These are phyloP conservation scores for Vitis hybrid DNA, from an alignment of 177 flowering plant genomes.

Conservation along the genomic window DNA sequence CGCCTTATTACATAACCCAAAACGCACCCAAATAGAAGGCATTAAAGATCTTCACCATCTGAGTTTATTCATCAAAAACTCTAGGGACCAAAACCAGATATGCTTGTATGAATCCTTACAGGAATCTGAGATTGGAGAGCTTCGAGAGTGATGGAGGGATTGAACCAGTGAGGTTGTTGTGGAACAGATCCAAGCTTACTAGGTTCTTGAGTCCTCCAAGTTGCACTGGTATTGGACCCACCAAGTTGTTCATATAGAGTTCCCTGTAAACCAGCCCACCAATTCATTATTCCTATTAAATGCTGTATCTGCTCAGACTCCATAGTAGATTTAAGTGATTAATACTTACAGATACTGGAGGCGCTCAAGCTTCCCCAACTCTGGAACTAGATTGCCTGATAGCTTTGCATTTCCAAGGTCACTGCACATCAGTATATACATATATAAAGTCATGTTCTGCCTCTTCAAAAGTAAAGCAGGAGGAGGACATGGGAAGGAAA, in stretches of 20 bases:
- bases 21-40: background rate
- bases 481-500: background rate
- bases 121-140: conserved; percentile 59
- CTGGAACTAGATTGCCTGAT: conserved; percentile 67
- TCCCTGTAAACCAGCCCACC: conserved; percentile 44
- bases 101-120: conserved; percentile 40
- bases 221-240: conserved; percentile 63
- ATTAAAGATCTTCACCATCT: too few relatives aligned
- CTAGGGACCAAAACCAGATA: background rate
- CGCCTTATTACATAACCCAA: too few relatives aligned
- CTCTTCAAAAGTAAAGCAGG: background rate
- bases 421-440: conserved; percentile 28
- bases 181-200: conserved; percentile 69
- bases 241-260: conserved; percentile 67
- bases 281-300: background rate
- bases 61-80: too few relatives aligned
- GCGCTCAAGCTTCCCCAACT: conserved; percentile 64
- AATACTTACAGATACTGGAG: conserved; percentile 74
- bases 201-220: conserved; percentile 64
- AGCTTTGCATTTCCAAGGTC: conserved; percentile 84
- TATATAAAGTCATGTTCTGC: background rate
- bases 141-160: conserved; percentile 66
- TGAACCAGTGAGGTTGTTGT: conserved; percentile 70
- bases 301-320: too few relatives aligned
- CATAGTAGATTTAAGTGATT: background rate